Evolutionary conservation across 805 yeast genomes (phyloP).

Genomic region (Metschnikowia cubensis): DNA sequence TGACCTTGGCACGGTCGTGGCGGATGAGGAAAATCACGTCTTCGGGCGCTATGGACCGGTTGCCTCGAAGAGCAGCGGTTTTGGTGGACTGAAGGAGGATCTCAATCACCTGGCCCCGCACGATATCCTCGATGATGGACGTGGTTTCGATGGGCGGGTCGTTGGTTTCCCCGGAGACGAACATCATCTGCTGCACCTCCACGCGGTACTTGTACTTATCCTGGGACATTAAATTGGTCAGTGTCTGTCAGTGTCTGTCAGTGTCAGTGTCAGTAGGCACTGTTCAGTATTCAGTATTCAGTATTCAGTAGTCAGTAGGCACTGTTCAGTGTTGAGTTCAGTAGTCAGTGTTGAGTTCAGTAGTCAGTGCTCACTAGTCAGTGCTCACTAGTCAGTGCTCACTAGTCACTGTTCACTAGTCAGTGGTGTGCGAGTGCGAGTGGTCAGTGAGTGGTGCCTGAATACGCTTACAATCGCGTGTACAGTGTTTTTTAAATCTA

Average conservation of each 20-base stretch:
- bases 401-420: no score
- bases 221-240: conserved; percentile 8
- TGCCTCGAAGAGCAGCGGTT: conserved; percentile 75
- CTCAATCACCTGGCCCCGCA: conserved; percentile 90
- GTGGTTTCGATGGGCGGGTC: conserved; percentile 94
- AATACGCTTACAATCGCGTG: no score
- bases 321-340: no score
- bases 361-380: no score
- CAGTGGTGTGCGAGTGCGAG: no score
- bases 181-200: conserved; percentile 98
- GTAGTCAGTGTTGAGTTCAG: no score
- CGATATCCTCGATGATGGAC: conserved; percentile 91
- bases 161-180: conserved; percentile 90
- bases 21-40: conserved; percentile 90
- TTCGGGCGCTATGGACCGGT: conserved; percentile 82
- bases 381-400: no score
- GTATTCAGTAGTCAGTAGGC: no score
- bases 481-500: no score
- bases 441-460: no score
- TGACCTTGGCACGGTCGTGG: conserved; percentile 91
- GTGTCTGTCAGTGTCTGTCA: background rate
- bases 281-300: no score
- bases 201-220: conserved; percentile 71
- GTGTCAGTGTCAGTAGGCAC: background rate
- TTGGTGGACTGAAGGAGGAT: conserved; percentile 70